Evolutionary conservation across 768 basidiomycete species (phyloP).

Genomic region (Leucocoprinus leucothites): DNA sequence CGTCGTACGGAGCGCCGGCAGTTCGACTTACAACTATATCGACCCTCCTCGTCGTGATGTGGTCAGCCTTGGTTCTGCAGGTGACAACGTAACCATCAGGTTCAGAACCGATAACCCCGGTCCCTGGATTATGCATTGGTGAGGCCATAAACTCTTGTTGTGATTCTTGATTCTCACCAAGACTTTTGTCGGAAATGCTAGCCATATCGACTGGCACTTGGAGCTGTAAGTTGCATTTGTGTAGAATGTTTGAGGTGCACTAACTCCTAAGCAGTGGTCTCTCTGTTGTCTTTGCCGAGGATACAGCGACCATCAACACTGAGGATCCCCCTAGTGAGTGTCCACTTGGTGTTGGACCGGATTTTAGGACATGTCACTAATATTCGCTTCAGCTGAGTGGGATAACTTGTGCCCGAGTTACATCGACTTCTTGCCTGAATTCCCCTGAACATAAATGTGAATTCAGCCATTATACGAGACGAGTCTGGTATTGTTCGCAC

Average conservation of each 20-base stretch:
- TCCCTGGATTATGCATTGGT: conserved; percentile 23
- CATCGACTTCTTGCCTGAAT: background rate
- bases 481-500: too few species aligned
- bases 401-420: background rate
- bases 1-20: conserved; percentile 6
- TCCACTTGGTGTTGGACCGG: too few species aligned
- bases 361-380: too few species aligned
- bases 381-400: background rate
- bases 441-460: background rate
- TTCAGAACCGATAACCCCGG: conserved; percentile 53
- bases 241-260: too few species aligned
- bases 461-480: background rate
- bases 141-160: too few species aligned
- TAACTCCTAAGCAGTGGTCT: conserved; percentile 8
- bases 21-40: conserved; percentile 5
- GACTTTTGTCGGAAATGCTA: too few species aligned
- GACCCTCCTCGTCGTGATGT: conserved; percentile 14
- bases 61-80: conserved; percentile 14
- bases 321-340: too few species aligned
- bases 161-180: too few species aligned
- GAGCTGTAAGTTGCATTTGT: conserved; percentile 8
- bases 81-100: conserved; percentile 30
- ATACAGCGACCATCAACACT: too few species aligned
- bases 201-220: conserved; percentile 18
- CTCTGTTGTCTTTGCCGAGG: conserved; percentile 16